Base-by-base conservation (phyloP, 2,329 filamentous ascomycete genomes). In the Tympanopsis confertula region DNA sequence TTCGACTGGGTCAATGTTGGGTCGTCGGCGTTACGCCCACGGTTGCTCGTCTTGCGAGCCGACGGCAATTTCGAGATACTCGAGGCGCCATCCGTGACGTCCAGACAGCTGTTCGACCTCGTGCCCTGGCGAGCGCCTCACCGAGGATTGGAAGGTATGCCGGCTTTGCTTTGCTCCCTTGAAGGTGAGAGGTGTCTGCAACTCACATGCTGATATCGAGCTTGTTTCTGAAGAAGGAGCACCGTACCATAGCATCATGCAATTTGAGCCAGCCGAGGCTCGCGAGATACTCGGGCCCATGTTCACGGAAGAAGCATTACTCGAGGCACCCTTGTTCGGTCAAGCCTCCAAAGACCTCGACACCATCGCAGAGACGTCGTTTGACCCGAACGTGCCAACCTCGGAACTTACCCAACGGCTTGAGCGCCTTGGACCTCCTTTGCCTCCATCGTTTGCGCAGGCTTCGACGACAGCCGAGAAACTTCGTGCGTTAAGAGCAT, bases 1-100 rank as follows among this genome's bases (percentile, higher is more conserved):
- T 81, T 81, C 51, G 77, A 82, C 50, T 82, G 77, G 76, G 59
- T 80, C 7, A 78, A 71, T 3, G 59, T 78, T 35, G 63, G 68
- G 10, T 73, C 70, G 3, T 61, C 71, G 3, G 64, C 66, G 13
- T 49, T 78, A 36, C 67, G 67, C 18, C 73, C 74, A 20, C 65
- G 76, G n/a, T 57, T 76, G 28, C 52, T 81, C 18, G 73, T 74
- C 2, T 53, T 81, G 19, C 65, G 75, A 19, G 72, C 72, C 22
- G 79, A 70, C 43, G 74, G 76, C 14, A 62, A 59, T 13, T 75
- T 79, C 49, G 73, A 77, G 20, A 74, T 82, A 14, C 51, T 81
- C 19, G 70, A 78, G 44, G 71, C 74, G 47, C 74, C 77, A 4
- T 71, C 73, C 1, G 64, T 66, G 40, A 72, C 72, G 2, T 64